Evolutionary conservation across 1,139 yeast species (phyloP).

Genomic region (Tardiomyces digboiensis): DNA sequence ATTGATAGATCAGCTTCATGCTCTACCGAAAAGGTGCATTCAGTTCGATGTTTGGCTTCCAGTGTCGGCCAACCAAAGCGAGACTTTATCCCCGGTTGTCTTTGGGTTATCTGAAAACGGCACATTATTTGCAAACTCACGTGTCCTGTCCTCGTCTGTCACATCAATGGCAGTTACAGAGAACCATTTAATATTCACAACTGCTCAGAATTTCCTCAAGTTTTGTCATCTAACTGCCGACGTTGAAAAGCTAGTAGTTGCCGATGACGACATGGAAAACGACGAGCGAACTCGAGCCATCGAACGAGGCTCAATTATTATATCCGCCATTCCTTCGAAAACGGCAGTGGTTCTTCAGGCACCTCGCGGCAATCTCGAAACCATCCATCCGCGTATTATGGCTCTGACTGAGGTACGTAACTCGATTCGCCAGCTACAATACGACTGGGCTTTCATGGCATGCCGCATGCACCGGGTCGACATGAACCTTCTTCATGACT

Average conservation of each 20-base stretch:
- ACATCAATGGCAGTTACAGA: conserved; percentile 76
- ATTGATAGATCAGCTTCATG: background rate
- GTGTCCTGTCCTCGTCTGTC: conserved; percentile 59
- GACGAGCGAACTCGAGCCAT: conserved; percentile 86
- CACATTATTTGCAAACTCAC: conserved; percentile 21
- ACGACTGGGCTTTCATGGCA: conserved; percentile 61
- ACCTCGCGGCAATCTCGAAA: conserved; percentile 93
- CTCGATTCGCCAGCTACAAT: conserved; percentile 48
- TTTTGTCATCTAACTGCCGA: conserved; percentile 60
- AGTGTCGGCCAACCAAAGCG: background rate
- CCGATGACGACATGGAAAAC: conserved; percentile 24
- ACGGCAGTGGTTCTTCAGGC: conserved; percentile 85
- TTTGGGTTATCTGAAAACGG: conserved; percentile 12
- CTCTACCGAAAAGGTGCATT: background rate
- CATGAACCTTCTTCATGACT: conserved; percentile 82
- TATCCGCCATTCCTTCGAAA: conserved; percentile 73
- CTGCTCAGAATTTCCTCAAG: conserved; percentile 78
- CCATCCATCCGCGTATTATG: conserved; percentile 88
- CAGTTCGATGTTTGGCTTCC: background rate
- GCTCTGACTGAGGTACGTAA: conserved; percentile 77
- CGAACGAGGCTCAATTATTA: conserved; percentile 83
- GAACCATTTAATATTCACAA: conserved; percentile 68
- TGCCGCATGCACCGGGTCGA: conserved; percentile 93
- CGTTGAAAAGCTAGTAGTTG: conserved; percentile 21
- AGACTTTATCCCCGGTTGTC: background rate